Evolutionary conservation across 257 asterid genomes (phyloP).

Genomic region (Forsythia suspensa): DNA sequence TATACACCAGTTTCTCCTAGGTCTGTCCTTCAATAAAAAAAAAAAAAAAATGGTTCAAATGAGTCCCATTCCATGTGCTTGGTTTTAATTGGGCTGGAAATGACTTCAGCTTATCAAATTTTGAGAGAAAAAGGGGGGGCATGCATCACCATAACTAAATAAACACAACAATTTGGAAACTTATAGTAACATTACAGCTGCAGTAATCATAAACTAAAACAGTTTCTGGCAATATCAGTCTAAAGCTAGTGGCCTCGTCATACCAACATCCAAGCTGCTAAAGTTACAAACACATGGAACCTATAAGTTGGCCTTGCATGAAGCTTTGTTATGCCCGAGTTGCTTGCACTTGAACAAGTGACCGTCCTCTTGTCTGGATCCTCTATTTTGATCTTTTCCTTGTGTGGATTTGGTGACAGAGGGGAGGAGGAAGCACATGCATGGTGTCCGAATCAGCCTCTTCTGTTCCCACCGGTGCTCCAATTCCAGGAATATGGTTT

Average conservation of each 20-base stretch:
- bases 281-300: background rate
- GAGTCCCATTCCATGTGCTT: background rate
- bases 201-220: background rate
- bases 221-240: background rate
- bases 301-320: constrained; percentile 62
- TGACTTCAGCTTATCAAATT: background rate
- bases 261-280: background rate
- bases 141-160: background rate
- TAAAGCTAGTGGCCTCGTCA: background rate
- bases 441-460: constrained; percentile 39
- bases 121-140: background rate
- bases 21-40: too few relatives aligned
- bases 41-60: background rate
- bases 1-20: too few relatives aligned
- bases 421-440: constrained; percentile 77
- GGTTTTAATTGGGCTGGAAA: background rate
- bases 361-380: constrained; percentile 84
- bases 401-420: constrained; percentile 34
- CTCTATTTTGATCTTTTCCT: constrained; percentile 46
- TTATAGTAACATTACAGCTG: background rate
- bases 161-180: background rate
- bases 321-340: constrained; percentile 88
- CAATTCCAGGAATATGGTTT: constrained; percentile 50
- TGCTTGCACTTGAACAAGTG: constrained; percentile 85
- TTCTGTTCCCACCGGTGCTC: constrained; percentile 37